Evolutionary conservation across 1,284 basidiomycete species (phyloP), one percentile per base, ranked within the genome.

Genomic region (Papiliotrema nemorosa): DNA sequence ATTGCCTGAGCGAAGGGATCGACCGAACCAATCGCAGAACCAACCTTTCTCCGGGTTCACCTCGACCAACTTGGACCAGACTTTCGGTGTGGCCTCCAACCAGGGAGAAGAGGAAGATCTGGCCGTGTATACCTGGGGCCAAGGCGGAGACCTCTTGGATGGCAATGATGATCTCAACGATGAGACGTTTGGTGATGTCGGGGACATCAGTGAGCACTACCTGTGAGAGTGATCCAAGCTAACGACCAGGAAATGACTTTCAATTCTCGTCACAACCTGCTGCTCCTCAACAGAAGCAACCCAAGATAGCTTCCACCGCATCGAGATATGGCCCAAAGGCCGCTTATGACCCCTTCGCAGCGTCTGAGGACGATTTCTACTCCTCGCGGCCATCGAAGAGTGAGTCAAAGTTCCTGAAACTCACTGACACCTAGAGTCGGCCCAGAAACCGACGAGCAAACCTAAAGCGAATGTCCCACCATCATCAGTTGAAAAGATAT

Each of bases 161-260:
- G 85, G 84, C 34, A 84, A 84, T 44, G 91, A 96, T 78, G 90
- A 92, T 58, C 71, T 91, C 62, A 96, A 97, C 73, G 90, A 96
- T 68, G 91, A 96, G 78, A 98, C 94, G 1, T 98, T 98, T 76
- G 94, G 93, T 34, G 81, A 77, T 35, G 64, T 77, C 40, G 84
- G 79, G 22, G 75, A 72, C 52, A 80, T 91, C 53, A 87, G 90
- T 89, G 69, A 78, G 82, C 33, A 6, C 21, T 16, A 29, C 9
- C 5, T 25, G n/a, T 24, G 33, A 7, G 6, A 14, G 20, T 42
- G 20, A 29, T 14, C 18, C 5, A 13, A 24, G 41, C 21, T 44
- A 36, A 44, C 21, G 10, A 40, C 31, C 67, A 93, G 90, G 86
- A 69, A 89, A 86, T 70, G 91, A 97, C 76, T 97, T 97, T 70